Conservation (phyloP, 192 early-diverging fungal species). For the Backusella morwellensis region DNA sequence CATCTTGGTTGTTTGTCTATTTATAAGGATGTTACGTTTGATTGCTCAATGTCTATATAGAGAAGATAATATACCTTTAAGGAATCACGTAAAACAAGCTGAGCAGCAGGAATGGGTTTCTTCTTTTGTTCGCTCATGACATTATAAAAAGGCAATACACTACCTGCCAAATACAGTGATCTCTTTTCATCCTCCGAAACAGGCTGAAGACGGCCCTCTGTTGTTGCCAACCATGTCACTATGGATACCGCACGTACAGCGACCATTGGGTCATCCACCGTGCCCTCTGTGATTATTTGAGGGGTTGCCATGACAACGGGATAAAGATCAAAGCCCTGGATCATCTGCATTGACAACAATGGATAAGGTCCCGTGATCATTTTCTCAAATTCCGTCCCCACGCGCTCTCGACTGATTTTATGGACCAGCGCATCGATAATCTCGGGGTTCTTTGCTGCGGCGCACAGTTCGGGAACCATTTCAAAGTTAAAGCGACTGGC, state of each 20-base stretch:
- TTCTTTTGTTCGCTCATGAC: slow-evolving; percentile 44
- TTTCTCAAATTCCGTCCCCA: slow-evolving; percentile 92
- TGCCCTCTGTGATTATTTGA: slow-evolving; percentile 25
- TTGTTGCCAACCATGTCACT: slow-evolving; percentile 36
- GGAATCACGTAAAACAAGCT: slow-evolving; percentile 56
- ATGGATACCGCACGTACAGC: slow-evolving; percentile 40
- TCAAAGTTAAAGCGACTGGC: slow-evolving; percentile 85
- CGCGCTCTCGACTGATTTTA: slow-evolving; percentile 91
- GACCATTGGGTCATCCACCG: slow-evolving; percentile 19
- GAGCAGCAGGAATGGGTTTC: slow-evolving; percentile 40
- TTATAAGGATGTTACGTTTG: not conserved
- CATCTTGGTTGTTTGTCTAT: slow-evolving; percentile 34
- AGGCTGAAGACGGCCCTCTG: too few relatives aligned
- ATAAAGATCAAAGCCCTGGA: slow-evolving; percentile 42
- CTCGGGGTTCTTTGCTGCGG: slow-evolving; percentile 50
- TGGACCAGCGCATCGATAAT: slow-evolving; percentile 63
- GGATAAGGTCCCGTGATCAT: slow-evolving; percentile 71
- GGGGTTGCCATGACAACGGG: slow-evolving; percentile 47
- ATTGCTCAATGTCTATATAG: not conserved
- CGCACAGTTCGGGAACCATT: slow-evolving; percentile 66
- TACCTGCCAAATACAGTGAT: slow-evolving; percentile 54
- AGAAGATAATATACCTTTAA: slow-evolving; percentile 48
- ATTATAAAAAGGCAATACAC: slow-evolving; percentile 52
- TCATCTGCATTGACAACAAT: slow-evolving; percentile 35
- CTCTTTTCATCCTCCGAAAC: slow-evolving; percentile 26